Percentiles rank a stretch among this genome's conserved stretches.
phyloP scores from a whole-genome alignment of 495 filamentous ascomycete genomes.

The Cenococcum geophilum region DNA sequence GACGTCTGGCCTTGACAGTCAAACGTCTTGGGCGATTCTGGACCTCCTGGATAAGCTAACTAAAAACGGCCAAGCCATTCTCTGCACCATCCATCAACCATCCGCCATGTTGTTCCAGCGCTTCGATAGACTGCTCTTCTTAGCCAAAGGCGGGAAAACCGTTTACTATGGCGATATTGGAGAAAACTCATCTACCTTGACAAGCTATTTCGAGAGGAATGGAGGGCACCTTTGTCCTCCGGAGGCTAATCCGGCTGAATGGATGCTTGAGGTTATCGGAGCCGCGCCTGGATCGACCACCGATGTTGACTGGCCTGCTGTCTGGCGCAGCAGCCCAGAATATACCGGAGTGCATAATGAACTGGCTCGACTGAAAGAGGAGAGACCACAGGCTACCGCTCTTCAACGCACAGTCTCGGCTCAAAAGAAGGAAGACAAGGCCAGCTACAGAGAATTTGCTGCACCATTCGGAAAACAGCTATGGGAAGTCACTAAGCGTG shows the following conservation, averaged over 20 bases:
- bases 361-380: slow-evolving; percentile 60
- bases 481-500: slow-evolving; percentile 50
- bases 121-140: slow-evolving; percentile 83
- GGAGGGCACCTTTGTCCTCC: slow-evolving; percentile 65
- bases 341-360: slow-evolving; percentile 60
- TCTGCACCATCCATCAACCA: slow-evolving; percentile 92
- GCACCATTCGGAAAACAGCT: slow-evolving; percentile 47
- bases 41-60: slow-evolving; percentile 74
- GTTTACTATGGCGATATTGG: slow-evolving; percentile 92
- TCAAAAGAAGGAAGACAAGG: slow-evolving; percentile 35
- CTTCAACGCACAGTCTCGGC: slow-evolving; percentile 30
- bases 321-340: slow-evolving; percentile 75
- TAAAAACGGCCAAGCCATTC: slow-evolving; percentile 76
- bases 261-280: slow-evolving; percentile 93
- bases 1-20: slow-evolving; percentile 76
- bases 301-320: slow-evolving; percentile 73
- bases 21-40: slow-evolving; percentile 82
- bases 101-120: slow-evolving; percentile 84
- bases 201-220: slow-evolving; percentile 74
- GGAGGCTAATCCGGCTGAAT: slow-evolving; percentile 88
- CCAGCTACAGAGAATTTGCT: slow-evolving; percentile 39
- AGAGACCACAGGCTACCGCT: slow-evolving; percentile 44
- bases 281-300: slow-evolving; percentile 75
- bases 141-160: slow-evolving; percentile 71
- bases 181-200: slow-evolving; percentile 64